Evolutionary conservation across 805 yeast species (phyloP).

Genomic region (Suhomyces xylopsoci): DNA sequence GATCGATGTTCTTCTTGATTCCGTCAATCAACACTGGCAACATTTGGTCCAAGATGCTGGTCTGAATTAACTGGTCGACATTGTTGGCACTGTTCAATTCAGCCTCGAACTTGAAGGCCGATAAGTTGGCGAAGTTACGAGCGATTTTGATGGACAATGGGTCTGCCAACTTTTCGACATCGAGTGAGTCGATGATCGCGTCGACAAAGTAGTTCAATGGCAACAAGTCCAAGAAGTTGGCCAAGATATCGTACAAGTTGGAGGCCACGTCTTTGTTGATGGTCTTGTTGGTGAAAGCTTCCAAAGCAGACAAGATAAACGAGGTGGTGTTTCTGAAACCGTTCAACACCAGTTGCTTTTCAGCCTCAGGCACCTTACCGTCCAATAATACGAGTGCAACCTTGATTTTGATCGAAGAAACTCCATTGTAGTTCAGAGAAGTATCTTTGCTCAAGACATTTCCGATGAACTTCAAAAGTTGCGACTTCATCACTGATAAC

Average conservation of each 20-base stretch:
- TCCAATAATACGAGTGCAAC: slow-evolving; percentile 52
- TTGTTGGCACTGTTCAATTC: slow-evolving; percentile 50
- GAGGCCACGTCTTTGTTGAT: slow-evolving; percentile 26
- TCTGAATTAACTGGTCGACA: slow-evolving; percentile 43
- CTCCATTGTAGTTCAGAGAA: slow-evolving; percentile 15
- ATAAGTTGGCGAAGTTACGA: slow-evolving; percentile 58
- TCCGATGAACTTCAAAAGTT: slow-evolving; percentile 56
- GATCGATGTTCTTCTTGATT: slow-evolving; percentile 30
- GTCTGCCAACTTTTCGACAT: slow-evolving; percentile 26
- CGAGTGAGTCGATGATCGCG: slow-evolving; percentile 48
- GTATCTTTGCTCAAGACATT: slow-evolving; percentile 38
- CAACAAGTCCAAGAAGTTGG: slow-evolving; percentile 61
- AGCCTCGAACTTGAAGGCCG: slow-evolving; percentile 64
- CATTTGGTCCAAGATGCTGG: slow-evolving; percentile 49
- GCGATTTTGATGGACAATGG: slow-evolving; percentile 50
- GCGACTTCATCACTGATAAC: slow-evolving; percentile 45
- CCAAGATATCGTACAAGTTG: slow-evolving; percentile 54
- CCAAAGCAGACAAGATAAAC: slow-evolving; percentile 37
- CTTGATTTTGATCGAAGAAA: slow-evolving; percentile 45
- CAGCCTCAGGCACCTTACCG: slow-evolving; percentile 24
- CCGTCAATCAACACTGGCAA: slow-evolving; percentile 49
- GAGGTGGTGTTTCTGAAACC: slow-evolving; percentile 33
- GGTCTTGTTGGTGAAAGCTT: slow-evolving; percentile 22
- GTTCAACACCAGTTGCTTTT: slow-evolving; percentile 29
- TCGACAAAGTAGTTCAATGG: slow-evolving; percentile 73